These are phyloP conservation scores for Spencermartinsiella ligniputridi DNA, from an alignment of 1,139 yeast species.

Conservation along the genomic window DNA sequence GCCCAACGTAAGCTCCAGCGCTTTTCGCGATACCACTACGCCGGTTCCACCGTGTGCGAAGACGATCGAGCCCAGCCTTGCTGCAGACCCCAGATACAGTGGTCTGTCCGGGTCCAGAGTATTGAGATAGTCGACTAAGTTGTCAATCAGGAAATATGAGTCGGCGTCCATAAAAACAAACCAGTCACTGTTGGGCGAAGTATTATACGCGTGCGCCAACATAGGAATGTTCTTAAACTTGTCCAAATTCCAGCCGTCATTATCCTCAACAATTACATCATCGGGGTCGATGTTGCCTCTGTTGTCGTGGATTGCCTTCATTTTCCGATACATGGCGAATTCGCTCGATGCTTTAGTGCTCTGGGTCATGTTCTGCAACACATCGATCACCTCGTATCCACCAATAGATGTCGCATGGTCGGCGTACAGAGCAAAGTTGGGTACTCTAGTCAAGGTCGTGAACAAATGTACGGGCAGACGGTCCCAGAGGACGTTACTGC, in stretches of 20 bases:
- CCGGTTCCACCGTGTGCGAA: slow-evolving; percentile 39
- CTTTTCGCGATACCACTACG: slow-evolving; percentile 31
- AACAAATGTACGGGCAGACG: slow-evolving; percentile 35
- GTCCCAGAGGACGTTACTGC: slow-evolving; percentile 35
- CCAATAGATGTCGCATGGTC: slow-evolving; percentile 32
- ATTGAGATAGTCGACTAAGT: slow-evolving; percentile 25
- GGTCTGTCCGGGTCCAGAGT: slow-evolving; percentile 25
- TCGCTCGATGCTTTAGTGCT: slow-evolving; percentile 19
- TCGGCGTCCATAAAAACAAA: slow-evolving; percentile 38
- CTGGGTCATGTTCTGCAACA: slow-evolving; percentile 28
- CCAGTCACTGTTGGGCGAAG: slow-evolving; percentile 32
- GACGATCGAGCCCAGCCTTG: slow-evolving; percentile 17
- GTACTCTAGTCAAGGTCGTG: slow-evolving; percentile 34
- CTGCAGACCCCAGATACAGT: slow-evolving; percentile 32
- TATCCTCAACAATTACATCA: slow-evolving; percentile 13
- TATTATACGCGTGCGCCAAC: slow-evolving; percentile 33
- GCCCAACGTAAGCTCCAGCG: slow-evolving; percentile 27
- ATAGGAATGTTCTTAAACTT: slow-evolving; percentile 38
- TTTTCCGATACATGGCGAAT: slow-evolving; percentile 29
- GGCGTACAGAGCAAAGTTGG: slow-evolving; percentile 34
- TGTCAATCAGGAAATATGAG: slow-evolving; percentile 31
- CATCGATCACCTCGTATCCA: slow-evolving; percentile 34
- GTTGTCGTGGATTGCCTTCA: slow-evolving; percentile 23
- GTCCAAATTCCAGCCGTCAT: slow-evolving; percentile 36
- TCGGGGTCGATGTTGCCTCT: slow-evolving; percentile 23